Evolutionary conservation across 2,329 filamentous ascomycete species (phyloP), one percentile per base, ranked within the genome.

Genomic region (Trichoderma sp.): DNA sequence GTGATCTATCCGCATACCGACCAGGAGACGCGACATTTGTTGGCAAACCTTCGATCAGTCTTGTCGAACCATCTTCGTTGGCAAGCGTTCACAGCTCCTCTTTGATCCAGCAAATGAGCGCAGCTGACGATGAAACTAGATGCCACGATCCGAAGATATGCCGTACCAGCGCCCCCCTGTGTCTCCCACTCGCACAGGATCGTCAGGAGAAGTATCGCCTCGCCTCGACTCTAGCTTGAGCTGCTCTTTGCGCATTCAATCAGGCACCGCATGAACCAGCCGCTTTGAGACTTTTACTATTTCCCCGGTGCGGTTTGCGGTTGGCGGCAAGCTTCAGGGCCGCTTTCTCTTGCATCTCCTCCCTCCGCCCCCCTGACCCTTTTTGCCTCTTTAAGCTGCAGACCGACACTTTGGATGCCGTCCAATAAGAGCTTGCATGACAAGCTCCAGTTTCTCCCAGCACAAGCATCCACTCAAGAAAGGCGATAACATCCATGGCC

Each of bases 391-490:
- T 63, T 19, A 17, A 57, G 54, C 54, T 64, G 44, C 55, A 58
- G 62, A 64, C 62, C 62, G 62, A 64, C 62, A 58, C 15, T 64
- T 34, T 34, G 50, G 3, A 12, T 15, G 21, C 45, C 43, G 21
- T 64, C 61, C 61, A 64, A 64, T 64, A 4, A 64, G 61, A 54
- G n/a, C 12, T 28, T 12, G 61, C 52, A 57, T 24, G 28, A 50
- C 1, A 12, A 30, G 51, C 52, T 55, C 61, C 51, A 21, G 17
- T 21, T 17, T 56, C 51, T 64, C 61, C 61, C 57, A 64, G 39
- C 9, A n/a, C 30, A 55, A 24, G 50, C 60, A 41, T 55, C 60
- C 48, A 39, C 59, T 15, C 39, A 2, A n/a, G 12, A 39, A 5
- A 7, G 12, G 34, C 43, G 50, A 55, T 55, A 63, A 24, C 48